Percentiles rank a stretch among this genome's conserved stretches.
Conservation (phyloP, 257 asterid genomes). For the Ehretia macrophylla region DNA sequence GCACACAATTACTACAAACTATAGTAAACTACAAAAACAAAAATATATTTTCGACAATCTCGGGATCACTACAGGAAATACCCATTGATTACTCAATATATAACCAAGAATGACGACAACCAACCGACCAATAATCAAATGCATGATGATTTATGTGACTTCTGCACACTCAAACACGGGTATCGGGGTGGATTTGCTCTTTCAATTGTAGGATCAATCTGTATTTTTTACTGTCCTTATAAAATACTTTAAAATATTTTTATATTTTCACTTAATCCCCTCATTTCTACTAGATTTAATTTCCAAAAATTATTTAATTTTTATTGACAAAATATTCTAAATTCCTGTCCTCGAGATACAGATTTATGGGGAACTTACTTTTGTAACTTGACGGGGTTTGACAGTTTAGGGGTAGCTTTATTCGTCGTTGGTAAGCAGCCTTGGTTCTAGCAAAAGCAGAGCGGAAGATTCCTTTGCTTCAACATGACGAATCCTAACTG, state of each 20-base stretch:
- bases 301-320: too few relatives aligned
- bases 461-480: slow-evolving; percentile 47
- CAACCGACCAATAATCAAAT: slow-evolving; percentile 63
- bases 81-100: slow-evolving; percentile 10
- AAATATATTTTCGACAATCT: slow-evolving; percentile 15
- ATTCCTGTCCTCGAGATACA: too few relatives aligned
- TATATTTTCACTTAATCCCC: too few relatives aligned
- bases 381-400: neutral
- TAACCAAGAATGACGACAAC: slow-evolving; percentile 37
- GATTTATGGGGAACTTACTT: too few relatives aligned
- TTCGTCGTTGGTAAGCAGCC: slow-evolving; percentile 39
- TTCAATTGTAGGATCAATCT: too few relatives aligned
- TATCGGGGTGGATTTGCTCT: too few relatives aligned
- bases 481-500: slow-evolving; percentile 9
- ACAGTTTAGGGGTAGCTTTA: slow-evolving; percentile 45
- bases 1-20: too few relatives aligned
- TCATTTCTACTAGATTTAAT: too few relatives aligned
- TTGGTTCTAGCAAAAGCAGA: slow-evolving; percentile 48
- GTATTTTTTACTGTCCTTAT: too few relatives aligned
- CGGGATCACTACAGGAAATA: slow-evolving; percentile 31
- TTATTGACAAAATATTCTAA: too few relatives aligned
- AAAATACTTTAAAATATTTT: too few relatives aligned
- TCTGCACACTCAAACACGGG: neutral
- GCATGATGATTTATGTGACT: slow-evolving; percentile 28
- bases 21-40: too few relatives aligned